Evolutionary conservation across 768 basidiomycete genomes (phyloP).

Genomic region (Suillus clintonianus): DNA sequence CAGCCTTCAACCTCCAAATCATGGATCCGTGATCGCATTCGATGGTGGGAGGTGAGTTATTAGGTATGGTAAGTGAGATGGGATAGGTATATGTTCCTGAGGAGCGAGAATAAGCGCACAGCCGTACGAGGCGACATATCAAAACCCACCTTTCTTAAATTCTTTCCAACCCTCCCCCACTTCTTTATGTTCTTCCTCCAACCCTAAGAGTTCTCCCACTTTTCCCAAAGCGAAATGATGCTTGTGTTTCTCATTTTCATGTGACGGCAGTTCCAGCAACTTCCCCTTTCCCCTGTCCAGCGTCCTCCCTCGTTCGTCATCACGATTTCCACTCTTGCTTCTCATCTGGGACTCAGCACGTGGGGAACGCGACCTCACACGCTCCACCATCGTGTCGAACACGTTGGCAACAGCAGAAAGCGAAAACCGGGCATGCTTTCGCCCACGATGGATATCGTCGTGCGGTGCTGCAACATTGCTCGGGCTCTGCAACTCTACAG

Average conservation of each 20-base stretch:
- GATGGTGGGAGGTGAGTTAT: conserved; percentile 78
- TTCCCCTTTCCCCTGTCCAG: conserved; percentile 28
- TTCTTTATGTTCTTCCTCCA: conserved; percentile 32
- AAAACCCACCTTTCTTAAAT: conserved; percentile 75
- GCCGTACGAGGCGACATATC: neutral
- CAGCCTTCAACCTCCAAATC: conserved; percentile 76
- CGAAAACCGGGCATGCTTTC: conserved; percentile 47
- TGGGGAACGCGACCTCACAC: conserved; percentile 49
- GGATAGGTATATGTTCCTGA: conserved; percentile 93
- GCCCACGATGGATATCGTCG: conserved; percentile 26
- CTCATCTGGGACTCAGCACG: conserved; percentile 14
- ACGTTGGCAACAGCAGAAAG: conserved; percentile 51
- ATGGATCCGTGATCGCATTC: conserved; percentile 76
- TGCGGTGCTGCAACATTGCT: neutral
- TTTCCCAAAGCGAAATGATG: neutral
- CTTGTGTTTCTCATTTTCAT: conserved; percentile 25
- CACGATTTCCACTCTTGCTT: conserved; percentile 13
- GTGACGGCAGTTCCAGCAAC: neutral
- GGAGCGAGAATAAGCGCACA: conserved; percentile 5
- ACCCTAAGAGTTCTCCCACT: neutral
- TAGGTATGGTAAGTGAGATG: conserved; percentile 86
- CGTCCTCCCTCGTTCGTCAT: conserved; percentile 28
- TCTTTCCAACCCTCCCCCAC: conserved; percentile 74
- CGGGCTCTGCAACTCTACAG: neutral
- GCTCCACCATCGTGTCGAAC: conserved; percentile 41